Evolutionary conservation across 108 stramenopile species (phyloP).

Genomic region (Thalassiosira profunda): DNA sequence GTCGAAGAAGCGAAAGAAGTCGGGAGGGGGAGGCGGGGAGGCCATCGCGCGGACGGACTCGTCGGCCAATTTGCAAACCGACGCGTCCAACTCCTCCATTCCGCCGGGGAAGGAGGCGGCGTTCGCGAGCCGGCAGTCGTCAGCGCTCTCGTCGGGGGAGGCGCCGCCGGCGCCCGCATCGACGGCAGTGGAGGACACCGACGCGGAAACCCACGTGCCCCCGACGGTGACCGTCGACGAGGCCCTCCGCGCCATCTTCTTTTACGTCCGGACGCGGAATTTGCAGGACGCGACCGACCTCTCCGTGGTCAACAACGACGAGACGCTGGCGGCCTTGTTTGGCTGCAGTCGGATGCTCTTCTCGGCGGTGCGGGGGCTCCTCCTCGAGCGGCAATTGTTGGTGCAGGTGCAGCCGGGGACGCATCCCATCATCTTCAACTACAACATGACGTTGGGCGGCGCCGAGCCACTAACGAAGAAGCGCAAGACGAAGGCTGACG

Average conservation of each 20-base stretch:
- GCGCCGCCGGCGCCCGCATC: neutral
- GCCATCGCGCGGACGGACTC: neutral
- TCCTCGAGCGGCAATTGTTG: slow-evolving; percentile 62
- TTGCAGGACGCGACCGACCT: slow-evolving; percentile 65
- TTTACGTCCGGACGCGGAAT: slow-evolving; percentile 64
- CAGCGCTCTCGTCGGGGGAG: neutral
- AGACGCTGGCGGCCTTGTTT: slow-evolving; percentile 59
- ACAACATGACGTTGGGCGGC: slow-evolving; percentile 50
- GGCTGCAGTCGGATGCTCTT: slow-evolving; percentile 73
- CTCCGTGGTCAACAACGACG: slow-evolving; percentile 67
- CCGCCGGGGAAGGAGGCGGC: neutral
- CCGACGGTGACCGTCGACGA: slow-evolving; percentile 74
- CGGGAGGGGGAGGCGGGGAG: neutral
- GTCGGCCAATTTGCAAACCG: slow-evolving; percentile 11
- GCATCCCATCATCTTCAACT: slow-evolving; percentile 50
- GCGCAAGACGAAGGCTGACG: neutral
- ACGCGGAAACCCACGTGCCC: slow-evolving; percentile 73
- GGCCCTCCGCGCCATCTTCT: slow-evolving; percentile 58
- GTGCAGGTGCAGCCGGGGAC: slow-evolving; percentile 33
- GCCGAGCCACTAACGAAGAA: slow-evolving; percentile 26
- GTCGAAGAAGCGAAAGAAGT: slow-evolving; percentile 35
- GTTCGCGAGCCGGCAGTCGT: neutral
- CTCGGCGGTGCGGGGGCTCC: slow-evolving; percentile 51
- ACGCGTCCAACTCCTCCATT: slow-evolving; percentile 5
- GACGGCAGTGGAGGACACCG: slow-evolving; percentile 20